Evolutionary conservation across 768 basidiomycete species (phyloP), one percentile per base, ranked within the genome.

Genomic region (Leccinellum luteum): DNA sequence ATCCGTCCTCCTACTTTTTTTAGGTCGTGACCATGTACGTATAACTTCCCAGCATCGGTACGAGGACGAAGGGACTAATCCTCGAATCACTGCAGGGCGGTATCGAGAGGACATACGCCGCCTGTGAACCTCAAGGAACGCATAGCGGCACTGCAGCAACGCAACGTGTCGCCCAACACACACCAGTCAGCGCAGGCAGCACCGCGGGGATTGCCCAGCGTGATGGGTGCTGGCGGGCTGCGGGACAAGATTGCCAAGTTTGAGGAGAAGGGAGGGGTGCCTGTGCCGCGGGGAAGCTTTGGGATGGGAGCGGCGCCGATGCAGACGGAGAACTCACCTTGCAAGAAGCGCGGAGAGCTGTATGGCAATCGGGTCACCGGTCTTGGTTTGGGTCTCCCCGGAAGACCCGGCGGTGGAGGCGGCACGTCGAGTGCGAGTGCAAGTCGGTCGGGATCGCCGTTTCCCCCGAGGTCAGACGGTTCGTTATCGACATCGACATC

Each of bases 161-260:
- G 82, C 62, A 67, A 59, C 41, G 59, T 63, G 54, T 52, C 69
- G 55, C 59, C 64, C 61, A 59, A 55, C 54, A 70, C 64, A 55
- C 72, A 72, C 57, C 66, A 73, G 44, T 63, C 78, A 54, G 60
- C 74, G 12, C 67, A 72, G 21, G 68, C 74, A 12, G 66, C 73
- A 25, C 62, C 69, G 14, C 60, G 71, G n/a, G 58, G 64, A 23
- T 51, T 70, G 43, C 71, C 68, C 48, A 66, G 53, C 43, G 52
- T 66, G 19, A 19, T 43, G 3, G 67, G 68, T 27, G 59, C 68
- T 4, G 66, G 74, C 38, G 72, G 69, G 12, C 71, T 83, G 10
- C 76, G 82, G 21, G 89, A 87, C 68, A 90, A 84, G 75, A 92
- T 92, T 60, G 89, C 90, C 21, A 85, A 81, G 60, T 92, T 92